These are phyloP conservation scores for Penicillium thymicola DNA, from an alignment of 2,329 filamentous ascomycete genomes.

Conservation along the genomic window DNA sequence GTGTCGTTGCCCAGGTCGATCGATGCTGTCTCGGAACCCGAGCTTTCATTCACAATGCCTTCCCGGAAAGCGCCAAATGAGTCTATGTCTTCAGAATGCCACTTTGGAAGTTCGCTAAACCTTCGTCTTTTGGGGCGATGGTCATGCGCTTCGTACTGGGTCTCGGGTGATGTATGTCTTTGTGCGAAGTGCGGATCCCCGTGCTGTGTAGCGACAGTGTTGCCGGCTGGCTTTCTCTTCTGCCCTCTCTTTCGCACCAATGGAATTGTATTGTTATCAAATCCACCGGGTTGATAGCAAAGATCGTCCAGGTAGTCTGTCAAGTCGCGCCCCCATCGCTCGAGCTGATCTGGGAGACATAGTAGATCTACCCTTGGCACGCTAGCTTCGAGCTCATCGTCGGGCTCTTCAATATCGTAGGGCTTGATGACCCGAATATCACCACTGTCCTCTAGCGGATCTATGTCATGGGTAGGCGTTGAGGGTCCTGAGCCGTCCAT, in stretches of 20 bases:
- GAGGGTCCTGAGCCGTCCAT: constrained; percentile 12
- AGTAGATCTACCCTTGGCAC: constrained; percentile 10
- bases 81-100: constrained; percentile 6
- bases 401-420: constrained; percentile 40
- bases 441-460: constrained; percentile 16
- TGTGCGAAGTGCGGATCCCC: constrained; percentile 3
- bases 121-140: constrained; percentile 27
- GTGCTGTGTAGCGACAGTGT: constrained; percentile 7
- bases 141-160: constrained; percentile 8
- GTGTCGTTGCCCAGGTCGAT: constrained; percentile 18
- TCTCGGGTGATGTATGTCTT: constrained; percentile 11
- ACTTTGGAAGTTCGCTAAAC: constrained; percentile 19
- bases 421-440: constrained; percentile 33
- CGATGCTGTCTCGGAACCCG: constrained; percentile 21
- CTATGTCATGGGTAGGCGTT: constrained; percentile 6
- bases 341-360: constrained; percentile 23
- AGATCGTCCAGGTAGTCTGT: constrained; percentile 34
- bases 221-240: constrained; percentile 35
- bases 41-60: constrained; percentile 17
- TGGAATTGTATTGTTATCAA: constrained; percentile 3
- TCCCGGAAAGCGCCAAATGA: constrained; percentile 19
- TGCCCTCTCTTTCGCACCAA: constrained; percentile 26
- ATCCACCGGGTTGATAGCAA: constrained; percentile 28
- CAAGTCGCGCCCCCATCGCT: constrained; percentile 35
- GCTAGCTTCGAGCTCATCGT: constrained; percentile 22